Evolutionary conservation across 1,284 basidiomycete genomes (phyloP).

Genomic region (Xerocomus nothofagi): DNA sequence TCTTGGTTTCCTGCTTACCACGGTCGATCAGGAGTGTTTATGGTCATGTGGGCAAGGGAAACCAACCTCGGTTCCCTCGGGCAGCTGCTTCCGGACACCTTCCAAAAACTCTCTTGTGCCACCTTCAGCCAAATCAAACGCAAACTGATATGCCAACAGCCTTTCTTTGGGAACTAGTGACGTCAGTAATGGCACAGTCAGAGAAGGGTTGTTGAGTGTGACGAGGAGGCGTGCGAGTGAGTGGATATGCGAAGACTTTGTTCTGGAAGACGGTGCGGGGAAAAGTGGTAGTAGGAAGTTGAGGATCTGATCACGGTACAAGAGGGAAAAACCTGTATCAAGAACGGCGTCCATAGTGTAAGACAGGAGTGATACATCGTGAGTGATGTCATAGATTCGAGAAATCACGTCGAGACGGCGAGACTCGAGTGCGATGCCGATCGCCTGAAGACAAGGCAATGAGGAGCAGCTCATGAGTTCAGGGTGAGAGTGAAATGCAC

Average conservation of each 20-base stretch:
- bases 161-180: conserved; percentile 71
- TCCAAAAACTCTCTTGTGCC: conserved; percentile 91
- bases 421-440: conserved; percentile 92
- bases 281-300: conserved; percentile 85
- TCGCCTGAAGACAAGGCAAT: conserved; percentile 55
- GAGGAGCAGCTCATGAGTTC: conserved; percentile 5
- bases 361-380: conserved; percentile 76
- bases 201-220: conserved; percentile 74
- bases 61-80: conserved; percentile 63
- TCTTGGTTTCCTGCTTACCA: conserved; percentile 52
- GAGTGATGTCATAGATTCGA: conserved; percentile 69
- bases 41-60: not conserved
- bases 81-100: conserved; percentile 62
- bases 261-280: conserved; percentile 64
- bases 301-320: conserved; percentile 81
- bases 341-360: conserved; percentile 91
- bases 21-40: conserved; percentile 8
- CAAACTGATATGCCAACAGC: conserved; percentile 88
- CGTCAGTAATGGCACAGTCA: conserved; percentile 71
- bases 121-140: conserved; percentile 91
- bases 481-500: conserved; percentile 42
- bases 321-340: conserved; percentile 78
- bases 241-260: conserved; percentile 72
- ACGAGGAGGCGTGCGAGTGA: conserved; percentile 86
- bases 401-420: conserved; percentile 84